phyloP scores from a whole-genome alignment of 306 rosid species.

The Elaeagnus macrophylla region DNA sequence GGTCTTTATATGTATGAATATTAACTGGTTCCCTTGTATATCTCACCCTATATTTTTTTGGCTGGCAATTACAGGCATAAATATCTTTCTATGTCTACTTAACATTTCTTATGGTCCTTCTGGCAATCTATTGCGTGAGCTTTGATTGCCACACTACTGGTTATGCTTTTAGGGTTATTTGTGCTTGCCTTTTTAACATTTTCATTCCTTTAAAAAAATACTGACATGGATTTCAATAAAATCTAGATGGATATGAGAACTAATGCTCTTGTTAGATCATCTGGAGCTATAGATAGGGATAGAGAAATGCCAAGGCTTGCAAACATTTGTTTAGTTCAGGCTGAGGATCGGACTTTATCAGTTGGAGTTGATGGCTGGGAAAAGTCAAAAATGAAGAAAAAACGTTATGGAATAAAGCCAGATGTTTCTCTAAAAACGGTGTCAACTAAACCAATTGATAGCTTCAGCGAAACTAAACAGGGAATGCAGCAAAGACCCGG shows the following conservation, averaged over 20 bases:
- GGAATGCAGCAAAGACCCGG: constrained; percentile 73
- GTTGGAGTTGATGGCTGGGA: constrained; percentile 95
- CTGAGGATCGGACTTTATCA: constrained; percentile 72
- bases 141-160: not conserved
- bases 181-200: constrained; percentile 1
- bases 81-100: no score
- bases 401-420: constrained; percentile 86
- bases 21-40: no score
- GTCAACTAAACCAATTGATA: constrained; percentile 56
- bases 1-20: no score
- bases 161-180: not conserved
- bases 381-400: constrained; percentile 88
- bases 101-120: no score
- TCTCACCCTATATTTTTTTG: no score
- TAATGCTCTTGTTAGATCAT: constrained; percentile 64
- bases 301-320: constrained; percentile 71
- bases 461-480: constrained; percentile 78
- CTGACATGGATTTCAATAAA: constrained; percentile 28
- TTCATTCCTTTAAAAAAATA: constrained; percentile 10
- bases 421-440: constrained; percentile 61
- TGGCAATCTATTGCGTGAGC: not conserved
- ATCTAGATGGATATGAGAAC: constrained; percentile 75
- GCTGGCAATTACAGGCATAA: no score
- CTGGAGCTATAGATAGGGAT: constrained; percentile 78
- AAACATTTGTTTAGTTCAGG: constrained; percentile 54